These are phyloP conservation scores for Apostasia ramifera DNA, from an alignment of 106 monocot genomes.

Conservation along the genomic window DNA sequence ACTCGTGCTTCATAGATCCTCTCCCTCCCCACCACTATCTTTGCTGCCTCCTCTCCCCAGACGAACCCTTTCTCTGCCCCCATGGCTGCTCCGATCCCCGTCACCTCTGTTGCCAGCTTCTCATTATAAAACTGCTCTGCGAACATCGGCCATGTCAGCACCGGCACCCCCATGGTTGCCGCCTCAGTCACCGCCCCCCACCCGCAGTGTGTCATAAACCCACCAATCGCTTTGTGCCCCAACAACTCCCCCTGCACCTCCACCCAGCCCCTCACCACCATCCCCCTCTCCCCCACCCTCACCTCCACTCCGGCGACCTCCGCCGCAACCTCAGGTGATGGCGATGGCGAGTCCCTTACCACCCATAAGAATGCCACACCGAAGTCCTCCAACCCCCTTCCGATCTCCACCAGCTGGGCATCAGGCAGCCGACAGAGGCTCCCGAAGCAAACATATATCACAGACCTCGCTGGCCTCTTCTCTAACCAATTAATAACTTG, in stretches of 20 bases:
- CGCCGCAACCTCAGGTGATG: neutral
- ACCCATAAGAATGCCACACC: slow-evolving; percentile 29
- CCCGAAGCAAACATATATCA: slow-evolving; percentile 39
- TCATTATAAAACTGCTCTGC: slow-evolving; percentile 47
- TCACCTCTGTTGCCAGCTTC: slow-evolving; percentile 20
- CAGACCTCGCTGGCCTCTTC: slow-evolving; percentile 11
- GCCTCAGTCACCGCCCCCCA: slow-evolving; percentile 48
- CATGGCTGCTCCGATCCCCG: slow-evolving; percentile 12
- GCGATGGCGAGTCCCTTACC: slow-evolving; percentile 11
- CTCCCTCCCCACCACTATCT: slow-evolving; percentile 16
- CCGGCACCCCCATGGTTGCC: slow-evolving; percentile 16
- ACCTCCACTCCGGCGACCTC: slow-evolving; percentile 2
- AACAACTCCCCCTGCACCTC: slow-evolving; percentile 22
- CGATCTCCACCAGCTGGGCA: slow-evolving; percentile 27
- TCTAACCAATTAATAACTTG: slow-evolving; percentile 26
- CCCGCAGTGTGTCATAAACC: slow-evolving; percentile 43
- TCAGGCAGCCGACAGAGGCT: slow-evolving; percentile 22
- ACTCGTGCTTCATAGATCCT: too few species aligned
- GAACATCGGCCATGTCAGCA: slow-evolving; percentile 44
- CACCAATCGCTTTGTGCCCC: slow-evolving; percentile 24
- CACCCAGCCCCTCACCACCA: slow-evolving; percentile 20
- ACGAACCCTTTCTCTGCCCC: slow-evolving; percentile 21
- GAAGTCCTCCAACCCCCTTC: slow-evolving; percentile 25
- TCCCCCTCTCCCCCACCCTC: slow-evolving; percentile 7
- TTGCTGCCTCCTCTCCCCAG: slow-evolving; percentile 23